phyloP scores from a whole-genome alignment of 352 stramenopile genomes.

The Globisporangium radiosum region DNA sequence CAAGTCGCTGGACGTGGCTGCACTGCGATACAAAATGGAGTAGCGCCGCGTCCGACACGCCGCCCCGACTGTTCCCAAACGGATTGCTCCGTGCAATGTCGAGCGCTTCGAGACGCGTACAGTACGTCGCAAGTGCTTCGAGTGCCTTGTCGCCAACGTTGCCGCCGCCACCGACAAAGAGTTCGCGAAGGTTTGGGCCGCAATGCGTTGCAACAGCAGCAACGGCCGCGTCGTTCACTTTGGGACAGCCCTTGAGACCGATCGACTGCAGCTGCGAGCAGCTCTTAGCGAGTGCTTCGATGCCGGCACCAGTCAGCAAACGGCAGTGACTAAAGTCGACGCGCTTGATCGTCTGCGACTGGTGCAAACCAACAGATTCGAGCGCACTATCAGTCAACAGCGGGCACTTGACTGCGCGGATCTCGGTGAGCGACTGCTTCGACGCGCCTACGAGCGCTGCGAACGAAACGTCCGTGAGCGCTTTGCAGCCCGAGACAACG shows the following conservation, averaged over 20 bases:
- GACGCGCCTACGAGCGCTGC: slow-evolving; percentile 30
- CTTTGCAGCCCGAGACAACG: slow-evolving; percentile 49
- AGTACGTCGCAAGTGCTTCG: slow-evolving; percentile 33
- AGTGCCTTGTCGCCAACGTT: slow-evolving; percentile 40
- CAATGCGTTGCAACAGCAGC: slow-evolving; percentile 28
- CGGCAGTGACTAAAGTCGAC: slow-evolving; percentile 62
- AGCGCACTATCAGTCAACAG: slow-evolving; percentile 39
- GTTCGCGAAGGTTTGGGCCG: slow-evolving; percentile 17
- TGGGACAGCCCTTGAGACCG: slow-evolving; percentile 49
- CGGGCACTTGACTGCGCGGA: slow-evolving; percentile 47
- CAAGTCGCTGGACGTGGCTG: slow-evolving; percentile 28
- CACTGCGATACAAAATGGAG: slow-evolving; percentile 39
- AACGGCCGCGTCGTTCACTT: slow-evolving; percentile 37
- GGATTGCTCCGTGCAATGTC: slow-evolving; percentile 63
- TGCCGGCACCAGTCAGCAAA: slow-evolving; percentile 31
- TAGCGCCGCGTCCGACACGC: slow-evolving; percentile 40
- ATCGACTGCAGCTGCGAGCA: slow-evolving; percentile 28
- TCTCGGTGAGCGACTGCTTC: slow-evolving; percentile 24
- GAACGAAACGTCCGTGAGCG: slow-evolving; percentile 38
- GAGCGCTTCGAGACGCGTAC: slow-evolving; percentile 26
- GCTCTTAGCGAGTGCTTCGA: slow-evolving; percentile 22
- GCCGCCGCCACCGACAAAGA: slow-evolving; percentile 41
- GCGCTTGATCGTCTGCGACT: slow-evolving; percentile 28
- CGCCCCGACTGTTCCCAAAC: slow-evolving; percentile 45
- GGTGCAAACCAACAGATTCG: slow-evolving; percentile 13